Evolutionary conservation across 2,329 filamentous ascomycete genomes (phyloP).

Genomic region (Diaporthe vaccinii): DNA sequence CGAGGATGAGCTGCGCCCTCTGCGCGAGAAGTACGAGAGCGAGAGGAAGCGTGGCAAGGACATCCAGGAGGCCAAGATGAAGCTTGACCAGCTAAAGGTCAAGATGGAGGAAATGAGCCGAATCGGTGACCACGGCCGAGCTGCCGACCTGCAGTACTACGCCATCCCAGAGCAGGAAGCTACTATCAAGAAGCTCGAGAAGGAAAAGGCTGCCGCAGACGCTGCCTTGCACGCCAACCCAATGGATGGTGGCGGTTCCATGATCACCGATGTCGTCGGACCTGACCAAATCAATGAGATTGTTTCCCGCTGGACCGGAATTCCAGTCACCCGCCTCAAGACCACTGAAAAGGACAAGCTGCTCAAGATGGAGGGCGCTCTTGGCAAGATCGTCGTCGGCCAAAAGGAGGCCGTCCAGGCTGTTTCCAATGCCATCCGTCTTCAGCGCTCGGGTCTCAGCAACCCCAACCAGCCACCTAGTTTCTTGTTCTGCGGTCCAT

Average conservation of each 20-base stretch:
- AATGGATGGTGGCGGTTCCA: conserved; percentile 74
- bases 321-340: conserved; percentile 92
- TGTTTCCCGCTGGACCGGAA: conserved; percentile 97
- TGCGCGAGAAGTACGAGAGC: conserved; percentile 94
- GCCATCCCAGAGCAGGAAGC: conserved; percentile 93
- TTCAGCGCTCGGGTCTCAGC: conserved; percentile 92
- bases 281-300: conserved; percentile 99
- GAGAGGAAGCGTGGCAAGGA: conserved; percentile 93
- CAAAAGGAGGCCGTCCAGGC: conserved; percentile 94
- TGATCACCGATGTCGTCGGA: conserved; percentile 93
- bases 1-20: conserved; percentile 89
- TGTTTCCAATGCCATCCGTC: conserved; percentile 94
- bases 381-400: conserved; percentile 88
- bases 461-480: conserved; percentile 98
- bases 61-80: conserved; percentile 94
- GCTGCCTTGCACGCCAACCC: conserved; percentile 70
- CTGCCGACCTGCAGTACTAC: conserved; percentile 96
- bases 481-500: conserved; percentile 99
- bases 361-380: conserved; percentile 93
- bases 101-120: conserved; percentile 96
- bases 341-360: conserved; percentile 98
- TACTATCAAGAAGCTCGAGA: conserved; percentile 85
- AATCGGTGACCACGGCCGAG: conserved; percentile 84
- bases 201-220: conserved; percentile 83
- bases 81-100: conserved; percentile 90